Base-by-base conservation (phyloP, 202 grass and related monocot genomes). In the Setaria italica region DNA sequence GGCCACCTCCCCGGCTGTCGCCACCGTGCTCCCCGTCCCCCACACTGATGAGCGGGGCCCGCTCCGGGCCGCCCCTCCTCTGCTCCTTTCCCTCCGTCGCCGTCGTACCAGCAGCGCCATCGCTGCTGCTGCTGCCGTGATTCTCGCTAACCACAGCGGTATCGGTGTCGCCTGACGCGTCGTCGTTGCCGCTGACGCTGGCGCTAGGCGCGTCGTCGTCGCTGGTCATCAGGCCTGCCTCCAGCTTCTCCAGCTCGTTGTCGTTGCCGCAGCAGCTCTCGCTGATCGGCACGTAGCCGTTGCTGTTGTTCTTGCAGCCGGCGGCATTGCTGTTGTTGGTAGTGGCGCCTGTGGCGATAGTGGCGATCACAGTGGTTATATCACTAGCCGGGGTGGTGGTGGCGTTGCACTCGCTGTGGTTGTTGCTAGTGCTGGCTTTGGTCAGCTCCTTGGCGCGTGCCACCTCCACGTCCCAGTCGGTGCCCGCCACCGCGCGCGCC, bases 401-500 rank as follows among this genome's bases (percentile, higher is more conserved):
- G 75, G 16, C 47, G 73, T 11, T 37, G 72, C 78, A 46, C 47
- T 81, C 72, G 32, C 74, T 62, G 48, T 51, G 34, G 81, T 21
- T 35, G 62, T 15, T 55, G 63, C 4, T 78, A 51, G 9, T 29
- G 67, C 42, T 48, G 9, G 42, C 42, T 53, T 92, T 97, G 46
- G 91, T 99, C 14, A 99, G 62, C 79, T 94, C 88, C 87, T 82
- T 91, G 15, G 97, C 97, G 37, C 88, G 87, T 6, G 86, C 63
- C 20, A 92, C 93, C 88, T 99, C 97, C 4, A 76, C 88, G n/a
- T 82, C 83, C 97, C 97, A 99, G 81, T 99, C 88, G 1, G 97
- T 99, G 55, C 58, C 76, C 1, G 85, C 81, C 43, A 99, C 86
- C 3, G 83, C 90, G 21, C 85, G 87, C 33, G 87, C 93, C 97